Evolutionary conservation across 163 green algal genomes (phyloP), one percentile per base, ranked within the genome.

Genomic region (Volvox carteri): DNA sequence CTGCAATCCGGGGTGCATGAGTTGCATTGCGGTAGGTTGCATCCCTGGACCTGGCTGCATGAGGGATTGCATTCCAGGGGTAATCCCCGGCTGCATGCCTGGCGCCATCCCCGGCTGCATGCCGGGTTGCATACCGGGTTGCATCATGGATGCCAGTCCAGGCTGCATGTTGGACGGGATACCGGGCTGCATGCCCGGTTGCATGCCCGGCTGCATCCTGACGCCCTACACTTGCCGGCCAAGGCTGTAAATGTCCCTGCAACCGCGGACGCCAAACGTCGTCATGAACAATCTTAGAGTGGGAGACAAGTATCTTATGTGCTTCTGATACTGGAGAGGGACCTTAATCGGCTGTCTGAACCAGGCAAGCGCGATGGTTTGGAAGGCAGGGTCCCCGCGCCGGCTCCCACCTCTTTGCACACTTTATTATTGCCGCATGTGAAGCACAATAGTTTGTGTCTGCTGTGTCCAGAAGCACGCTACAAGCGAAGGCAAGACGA

Each of bases 141-240:
- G 67, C 67, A 76, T 74, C 62, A 37, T 41, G 62, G 62, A 41
- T 3, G 28, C 25, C 37, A 76, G 30, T 48, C 67, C 67, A 23
- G 67, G 67, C 37, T 46, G 67, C 30, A 76, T 46, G 4, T 35
- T 35, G 19, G 67, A 35, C 67, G 30, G 67, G 18, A 76, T 76
- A 11, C 67, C 35, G 18, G 67, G 67, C 25, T 76, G 67, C 67
- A 76, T 76, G 30, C 67, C 67, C 35, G 67, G 67, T 37, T 44
- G 67, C 35, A 76, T 58, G 39, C 70, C 70, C 35, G 70, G 70
- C 70, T 78, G 70, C 70, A 78, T 78, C 33, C 25, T 46, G 67
- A 25, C n/a, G n/a, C n/a, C n/a, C 37, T 37, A 72, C n/a, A 28
- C 28, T 7, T 39, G 60, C 60, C 37, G 4, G 28, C 60, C 60